Evolutionary conservation across 169 alveolate genomes (phyloP).

Genomic region (Perkinsus olseni): DNA sequence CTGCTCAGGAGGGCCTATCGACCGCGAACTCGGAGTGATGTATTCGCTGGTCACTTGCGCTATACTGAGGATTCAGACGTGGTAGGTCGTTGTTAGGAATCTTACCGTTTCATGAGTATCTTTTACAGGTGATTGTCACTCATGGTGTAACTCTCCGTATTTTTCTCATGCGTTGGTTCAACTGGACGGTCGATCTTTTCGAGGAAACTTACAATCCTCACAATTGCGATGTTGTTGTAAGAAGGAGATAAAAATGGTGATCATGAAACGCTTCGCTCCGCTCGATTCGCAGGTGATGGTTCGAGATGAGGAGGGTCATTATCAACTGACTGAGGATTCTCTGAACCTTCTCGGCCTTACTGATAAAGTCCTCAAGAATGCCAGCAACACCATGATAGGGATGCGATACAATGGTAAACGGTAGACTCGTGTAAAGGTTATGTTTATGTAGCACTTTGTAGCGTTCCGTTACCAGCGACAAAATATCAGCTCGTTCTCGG

Average conservation of each 20-base stretch:
- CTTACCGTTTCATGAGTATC: background rate
- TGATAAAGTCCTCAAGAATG: background rate
- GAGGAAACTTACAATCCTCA: background rate
- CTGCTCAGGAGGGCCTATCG: background rate
- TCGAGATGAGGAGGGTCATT: background rate
- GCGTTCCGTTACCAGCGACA: too few relatives aligned
- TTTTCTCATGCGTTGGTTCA: background rate
- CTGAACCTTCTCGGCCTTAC: background rate
- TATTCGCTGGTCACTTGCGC: background rate
- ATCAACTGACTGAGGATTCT: background rate
- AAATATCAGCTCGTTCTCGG: too few relatives aligned
- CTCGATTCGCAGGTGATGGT: background rate
- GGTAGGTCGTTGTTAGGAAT: background rate
- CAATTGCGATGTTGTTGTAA: background rate
- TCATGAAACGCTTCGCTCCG: background rate
- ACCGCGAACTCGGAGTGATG: background rate
- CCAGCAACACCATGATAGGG: background rate
- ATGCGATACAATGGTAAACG: background rate
- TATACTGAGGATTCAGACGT: background rate
- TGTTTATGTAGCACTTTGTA: too few relatives aligned
- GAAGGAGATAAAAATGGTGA: background rate
- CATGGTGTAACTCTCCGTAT: background rate
- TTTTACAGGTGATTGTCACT: background rate
- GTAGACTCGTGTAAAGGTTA: too few relatives aligned
- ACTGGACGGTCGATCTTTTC: background rate